Evolutionary conservation across 2,329 filamentous ascomycete genomes (phyloP).

Genomic region (Coniochaeta ligniaria): DNA sequence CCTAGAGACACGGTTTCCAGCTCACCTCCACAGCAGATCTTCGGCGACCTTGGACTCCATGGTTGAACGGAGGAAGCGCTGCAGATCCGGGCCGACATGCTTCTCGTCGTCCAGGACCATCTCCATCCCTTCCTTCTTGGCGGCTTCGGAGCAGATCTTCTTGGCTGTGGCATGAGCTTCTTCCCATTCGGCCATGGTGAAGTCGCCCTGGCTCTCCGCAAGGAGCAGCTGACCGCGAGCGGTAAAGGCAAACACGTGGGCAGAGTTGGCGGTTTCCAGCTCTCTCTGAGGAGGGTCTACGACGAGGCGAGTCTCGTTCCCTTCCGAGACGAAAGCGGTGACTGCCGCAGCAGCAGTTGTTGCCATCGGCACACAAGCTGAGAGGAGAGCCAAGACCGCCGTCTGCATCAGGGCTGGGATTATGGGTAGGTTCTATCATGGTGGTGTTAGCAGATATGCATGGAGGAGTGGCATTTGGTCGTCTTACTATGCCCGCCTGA

Average conservation of each 20-base stretch:
- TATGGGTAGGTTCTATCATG: constrained; percentile 61
- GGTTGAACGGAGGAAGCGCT: constrained; percentile 53
- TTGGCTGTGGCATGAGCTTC: constrained; percentile 58
- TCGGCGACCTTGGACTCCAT: constrained; percentile 47
- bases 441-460: neutral
- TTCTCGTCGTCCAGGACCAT: constrained; percentile 37
- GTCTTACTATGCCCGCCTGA: constrained; percentile 52
- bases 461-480: constrained; percentile 11
- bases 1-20: constrained; percentile 9
- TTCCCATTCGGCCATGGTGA: constrained; percentile 71
- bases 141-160: constrained; percentile 51
- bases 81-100: constrained; percentile 41
- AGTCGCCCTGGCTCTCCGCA: constrained; percentile 74
- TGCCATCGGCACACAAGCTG: constrained; percentile 73
- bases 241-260: constrained; percentile 82
- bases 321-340: constrained; percentile 46
- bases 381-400: constrained; percentile 68
- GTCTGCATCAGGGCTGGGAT: constrained; percentile 80
- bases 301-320: constrained; percentile 34
- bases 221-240: constrained; percentile 65
- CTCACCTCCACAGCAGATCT: constrained; percentile 52
- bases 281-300: constrained; percentile 57
- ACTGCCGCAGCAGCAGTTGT: constrained; percentile 61
- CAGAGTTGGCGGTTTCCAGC: constrained; percentile 56
- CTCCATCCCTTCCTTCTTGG: constrained; percentile 29